Evolutionary conservation across 1,139 yeast genomes (phyloP).

Genomic region (Lodderomyces oxycetoniae): DNA sequence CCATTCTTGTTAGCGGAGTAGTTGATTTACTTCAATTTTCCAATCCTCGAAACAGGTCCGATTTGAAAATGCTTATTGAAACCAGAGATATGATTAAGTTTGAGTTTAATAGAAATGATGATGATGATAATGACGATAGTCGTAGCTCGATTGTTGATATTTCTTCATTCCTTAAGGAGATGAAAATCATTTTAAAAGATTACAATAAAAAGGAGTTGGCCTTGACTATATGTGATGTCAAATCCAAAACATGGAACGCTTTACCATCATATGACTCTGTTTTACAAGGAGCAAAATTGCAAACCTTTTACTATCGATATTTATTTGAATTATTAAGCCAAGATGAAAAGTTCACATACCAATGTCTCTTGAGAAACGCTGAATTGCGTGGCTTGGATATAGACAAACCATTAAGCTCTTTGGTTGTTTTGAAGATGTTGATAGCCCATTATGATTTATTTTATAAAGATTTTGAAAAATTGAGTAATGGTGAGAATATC

Average conservation of each 20-base stretch:
- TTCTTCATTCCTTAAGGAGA: constrained; percentile 17
- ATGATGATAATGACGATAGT: constrained; percentile 9
- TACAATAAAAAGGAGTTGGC: constrained; percentile 18
- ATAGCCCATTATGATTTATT: constrained; percentile 30
- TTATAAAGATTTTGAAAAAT: constrained; percentile 38
- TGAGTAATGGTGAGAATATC: constrained; percentile 44
- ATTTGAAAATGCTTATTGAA: constrained; percentile 4
- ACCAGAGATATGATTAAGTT: constrained; percentile 3
- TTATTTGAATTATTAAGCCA: constrained; percentile 36
- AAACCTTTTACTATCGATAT: constrained; percentile 52
- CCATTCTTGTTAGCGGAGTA: constrained; percentile 54
- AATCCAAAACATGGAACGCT: constrained; percentile 43
- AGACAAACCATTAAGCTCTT: constrained; percentile 44
- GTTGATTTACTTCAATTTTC: constrained; percentile 46
- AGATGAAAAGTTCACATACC: constrained; percentile 22
- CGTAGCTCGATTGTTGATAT: constrained; percentile 19
- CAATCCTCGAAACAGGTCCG: constrained; percentile 11
- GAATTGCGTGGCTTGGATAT: constrained; percentile 40
- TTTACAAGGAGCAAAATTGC: constrained; percentile 45
- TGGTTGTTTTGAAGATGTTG: constrained; percentile 32
- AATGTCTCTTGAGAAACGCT: constrained; percentile 43
- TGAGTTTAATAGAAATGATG: constrained; percentile 7
- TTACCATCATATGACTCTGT: constrained; percentile 49
- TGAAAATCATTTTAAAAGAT: constrained; percentile 14
- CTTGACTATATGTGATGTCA: constrained; percentile 47